Conservation (phyloP, 108 stramenopile genomes). For the Pelagomonas calceolata region DNA sequence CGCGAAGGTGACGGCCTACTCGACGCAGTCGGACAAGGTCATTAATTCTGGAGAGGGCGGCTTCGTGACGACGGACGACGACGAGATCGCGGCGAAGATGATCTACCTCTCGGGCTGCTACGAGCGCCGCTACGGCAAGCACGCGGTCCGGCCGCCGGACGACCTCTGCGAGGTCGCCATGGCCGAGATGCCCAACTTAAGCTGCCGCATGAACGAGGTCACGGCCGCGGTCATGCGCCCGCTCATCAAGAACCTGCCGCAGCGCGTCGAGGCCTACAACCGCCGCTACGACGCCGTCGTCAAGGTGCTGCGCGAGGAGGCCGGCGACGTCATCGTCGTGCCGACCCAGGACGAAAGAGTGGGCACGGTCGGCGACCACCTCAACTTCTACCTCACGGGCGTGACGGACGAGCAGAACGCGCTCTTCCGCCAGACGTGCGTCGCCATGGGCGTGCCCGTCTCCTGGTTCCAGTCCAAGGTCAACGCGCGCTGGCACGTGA, state of each 20-base stretch:
- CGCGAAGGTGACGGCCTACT: slow-evolving; percentile 56
- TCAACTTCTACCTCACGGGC: slow-evolving; percentile 1
- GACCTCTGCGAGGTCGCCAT: slow-evolving; percentile 47
- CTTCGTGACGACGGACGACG: slow-evolving; percentile 68
- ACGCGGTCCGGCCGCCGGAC: slow-evolving; percentile 55
- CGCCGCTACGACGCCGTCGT: slow-evolving; percentile 42
- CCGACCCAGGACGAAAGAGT: slow-evolving; percentile 13
- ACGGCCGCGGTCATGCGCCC: slow-evolving; percentile 63
- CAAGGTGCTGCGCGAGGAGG: slow-evolving; percentile 25
- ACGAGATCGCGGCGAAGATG: slow-evolving; percentile 60
- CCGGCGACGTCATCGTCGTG: slow-evolving; percentile 8
- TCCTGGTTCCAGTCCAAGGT: slow-evolving; percentile 10
- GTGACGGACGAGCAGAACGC: slow-evolving; percentile 7
- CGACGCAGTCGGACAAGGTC: slow-evolving; percentile 69
- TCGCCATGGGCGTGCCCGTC: slow-evolving; percentile 13
- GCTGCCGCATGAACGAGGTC: slow-evolving; percentile 61
- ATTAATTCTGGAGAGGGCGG: slow-evolving; percentile 82
- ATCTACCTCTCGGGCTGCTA: slow-evolving; percentile 71
- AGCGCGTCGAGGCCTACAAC: slow-evolving; percentile 63
- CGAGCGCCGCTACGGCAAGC: slow-evolving; percentile 59
- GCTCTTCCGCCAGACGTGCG: slow-evolving; percentile 1
- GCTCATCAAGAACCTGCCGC: slow-evolving; percentile 57
- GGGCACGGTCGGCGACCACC: slow-evolving; percentile 13
- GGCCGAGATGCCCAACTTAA: slow-evolving; percentile 57
- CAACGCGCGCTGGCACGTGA: slow-evolving; percentile 21